Conservation (phyloP, 306 rosid species). For the Corylus heterophylla region DNA sequence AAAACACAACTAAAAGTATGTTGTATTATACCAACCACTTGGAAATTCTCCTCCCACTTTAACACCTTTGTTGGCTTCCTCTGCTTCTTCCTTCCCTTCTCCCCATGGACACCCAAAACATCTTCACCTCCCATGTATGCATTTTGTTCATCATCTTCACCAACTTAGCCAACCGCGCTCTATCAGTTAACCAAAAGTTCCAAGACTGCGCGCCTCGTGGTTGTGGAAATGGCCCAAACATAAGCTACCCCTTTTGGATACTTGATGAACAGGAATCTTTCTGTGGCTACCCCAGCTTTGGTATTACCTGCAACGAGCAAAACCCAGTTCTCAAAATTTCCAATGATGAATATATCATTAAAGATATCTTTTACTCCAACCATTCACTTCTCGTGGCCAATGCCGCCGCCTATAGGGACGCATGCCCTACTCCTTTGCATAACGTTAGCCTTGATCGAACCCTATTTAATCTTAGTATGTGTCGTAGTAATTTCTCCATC, state of each 20-base stretch:
- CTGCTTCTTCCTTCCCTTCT: conserved; percentile 22
- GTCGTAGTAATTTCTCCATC: conserved; percentile 46
- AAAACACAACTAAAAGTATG: too few relatives aligned
- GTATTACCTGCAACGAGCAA: conserved; percentile 39
- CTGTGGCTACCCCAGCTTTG: conserved; percentile 60
- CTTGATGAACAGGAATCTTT: conserved; percentile 39
- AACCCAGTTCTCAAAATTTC: conserved; percentile 55
- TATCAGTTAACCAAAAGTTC: conserved; percentile 36
- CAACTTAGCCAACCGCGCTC: conserved; percentile 15
- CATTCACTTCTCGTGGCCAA: conserved; percentile 43
- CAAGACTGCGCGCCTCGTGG: conserved; percentile 52
- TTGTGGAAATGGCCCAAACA: conserved; percentile 53
- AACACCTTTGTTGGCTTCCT: conserved; percentile 14
- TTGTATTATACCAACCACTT: too few relatives aligned
- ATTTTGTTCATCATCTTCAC: conserved; percentile 25
- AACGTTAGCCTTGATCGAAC: conserved; percentile 50
- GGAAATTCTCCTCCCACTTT: conserved; percentile 3
- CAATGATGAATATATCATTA: conserved; percentile 42
- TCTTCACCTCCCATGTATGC: conserved; percentile 28
- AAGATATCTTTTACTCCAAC: conserved; percentile 49
- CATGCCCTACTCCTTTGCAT: conserved; percentile 53
- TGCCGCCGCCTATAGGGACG: conserved; percentile 26
- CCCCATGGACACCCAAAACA: conserved; percentile 36
- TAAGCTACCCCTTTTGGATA: conserved; percentile 73
- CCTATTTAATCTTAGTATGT: conserved; percentile 37